Conservation (phyloP, 2,329 filamentous ascomycete species). For the Fusarium illudens region DNA sequence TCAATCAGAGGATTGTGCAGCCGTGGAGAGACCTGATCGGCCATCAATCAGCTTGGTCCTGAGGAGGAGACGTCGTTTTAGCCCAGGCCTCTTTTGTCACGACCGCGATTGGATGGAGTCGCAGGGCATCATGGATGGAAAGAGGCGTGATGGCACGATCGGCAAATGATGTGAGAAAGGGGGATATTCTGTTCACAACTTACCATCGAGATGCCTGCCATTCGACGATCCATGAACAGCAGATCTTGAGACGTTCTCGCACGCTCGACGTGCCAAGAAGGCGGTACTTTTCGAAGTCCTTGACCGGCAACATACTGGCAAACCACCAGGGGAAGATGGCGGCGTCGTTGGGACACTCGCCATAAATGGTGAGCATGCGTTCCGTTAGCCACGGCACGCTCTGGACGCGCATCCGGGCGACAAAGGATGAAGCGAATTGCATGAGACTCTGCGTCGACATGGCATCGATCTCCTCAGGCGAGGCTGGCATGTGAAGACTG, state of each 20-base stretch:
- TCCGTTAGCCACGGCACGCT: constrained; percentile 80
- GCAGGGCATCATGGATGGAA: neutral
- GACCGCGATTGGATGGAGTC: constrained; percentile 1
- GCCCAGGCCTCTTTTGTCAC: constrained; percentile 21
- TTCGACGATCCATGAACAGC: constrained; percentile 78
- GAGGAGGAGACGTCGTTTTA: constrained; percentile 32
- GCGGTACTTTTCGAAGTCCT: constrained; percentile 80
- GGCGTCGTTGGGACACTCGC: constrained; percentile 78
- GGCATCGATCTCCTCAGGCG: constrained; percentile 31
- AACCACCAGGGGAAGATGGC: constrained; percentile 91
- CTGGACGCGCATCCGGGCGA: constrained; percentile 71
- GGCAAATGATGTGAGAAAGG: neutral
- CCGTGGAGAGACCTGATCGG: constrained; percentile 44
- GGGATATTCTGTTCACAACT: constrained; percentile 47
- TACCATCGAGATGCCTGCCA: constrained; percentile 77
- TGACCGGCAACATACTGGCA: constrained; percentile 79
- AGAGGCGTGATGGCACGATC: neutral
- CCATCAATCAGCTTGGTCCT: constrained; percentile 42
- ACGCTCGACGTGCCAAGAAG: constrained; percentile 79
- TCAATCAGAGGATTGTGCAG: constrained; percentile 46
- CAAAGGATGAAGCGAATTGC: constrained; percentile 70
- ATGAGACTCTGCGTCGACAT: constrained; percentile 78
- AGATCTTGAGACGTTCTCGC: constrained; percentile 82
- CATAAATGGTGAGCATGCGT: constrained; percentile 77
- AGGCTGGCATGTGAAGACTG: constrained; percentile 9